Conservation (phyloP, 2,329 filamentous ascomycete species). For the Cadophora sp. region DNA sequence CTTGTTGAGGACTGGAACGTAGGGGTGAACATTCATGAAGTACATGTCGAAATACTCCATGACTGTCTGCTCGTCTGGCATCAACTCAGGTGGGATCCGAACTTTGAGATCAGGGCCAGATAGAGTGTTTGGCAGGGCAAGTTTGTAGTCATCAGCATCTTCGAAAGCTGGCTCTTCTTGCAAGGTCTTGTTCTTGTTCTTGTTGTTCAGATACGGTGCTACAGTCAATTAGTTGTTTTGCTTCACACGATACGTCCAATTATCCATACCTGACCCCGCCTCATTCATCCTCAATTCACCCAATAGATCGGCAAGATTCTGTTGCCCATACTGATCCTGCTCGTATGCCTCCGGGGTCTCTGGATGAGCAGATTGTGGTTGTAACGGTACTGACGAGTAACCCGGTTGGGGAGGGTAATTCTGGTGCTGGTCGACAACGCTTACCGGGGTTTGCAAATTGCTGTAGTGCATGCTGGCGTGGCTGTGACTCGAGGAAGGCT, state of each 20-base stretch:
- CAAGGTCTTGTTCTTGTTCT: conserved; percentile 51
- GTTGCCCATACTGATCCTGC: conserved; percentile 69
- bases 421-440: conserved; percentile 57
- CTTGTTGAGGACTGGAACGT: conserved; percentile 88
- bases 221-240: conserved; percentile 24
- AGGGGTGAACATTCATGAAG: conserved; percentile 90
- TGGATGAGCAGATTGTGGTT: conserved; percentile 37
- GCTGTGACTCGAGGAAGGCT: conserved; percentile 50
- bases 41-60: conserved; percentile 89
- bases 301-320: conserved; percentile 79
- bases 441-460: conserved; percentile 56
- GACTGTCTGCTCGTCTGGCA: conserved; percentile 86
- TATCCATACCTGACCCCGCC: conserved; percentile 76
- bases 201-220: conserved; percentile 86
- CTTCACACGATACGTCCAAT: conserved; percentile 11
- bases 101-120: conserved; percentile 77
- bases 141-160: conserved; percentile 76
- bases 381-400: conserved; percentile 60
- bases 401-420: conserved; percentile 56
- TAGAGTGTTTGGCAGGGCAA: conserved; percentile 70
- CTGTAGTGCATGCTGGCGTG: conserved; percentile 60
- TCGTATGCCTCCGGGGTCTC: conserved; percentile 60
- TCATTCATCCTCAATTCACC: conserved; percentile 89
- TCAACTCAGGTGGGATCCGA: conserved; percentile 88
- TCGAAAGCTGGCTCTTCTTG: conserved; percentile 70